These are phyloP conservation scores for Oryza australiensis DNA, from an alignment of 176 grass and related monocot genomes.

Conservation along the genomic window DNA sequence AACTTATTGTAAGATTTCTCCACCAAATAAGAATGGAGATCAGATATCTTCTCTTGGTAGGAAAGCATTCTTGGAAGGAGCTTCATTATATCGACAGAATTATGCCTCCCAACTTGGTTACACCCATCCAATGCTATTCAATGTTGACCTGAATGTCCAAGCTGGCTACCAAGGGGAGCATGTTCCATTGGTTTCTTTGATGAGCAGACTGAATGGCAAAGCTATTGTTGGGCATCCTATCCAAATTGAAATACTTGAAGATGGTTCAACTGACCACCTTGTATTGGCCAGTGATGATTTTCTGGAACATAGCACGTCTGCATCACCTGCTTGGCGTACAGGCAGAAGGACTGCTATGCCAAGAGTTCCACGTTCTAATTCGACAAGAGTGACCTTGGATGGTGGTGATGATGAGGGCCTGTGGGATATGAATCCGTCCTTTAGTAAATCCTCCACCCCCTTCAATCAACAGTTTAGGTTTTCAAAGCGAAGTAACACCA, in stretches of 20 bases:
- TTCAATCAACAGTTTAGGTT: constrained; percentile 23
- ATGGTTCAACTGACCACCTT: constrained; percentile 56
- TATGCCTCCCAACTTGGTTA: constrained; percentile 34
- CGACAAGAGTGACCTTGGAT: constrained; percentile 40
- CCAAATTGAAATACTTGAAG: constrained; percentile 62
- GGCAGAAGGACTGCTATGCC: constrained; percentile 80
- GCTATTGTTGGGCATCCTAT: constrained; percentile 83
- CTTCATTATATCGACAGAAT: constrained; percentile 42
- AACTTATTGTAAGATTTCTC: constrained; percentile 45
- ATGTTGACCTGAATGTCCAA: constrained; percentile 73
- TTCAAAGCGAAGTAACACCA: constrained; percentile 28
- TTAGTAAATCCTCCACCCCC: constrained; percentile 26
- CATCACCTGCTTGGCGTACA: constrained; percentile 64
- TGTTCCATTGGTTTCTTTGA: constrained; percentile 78
- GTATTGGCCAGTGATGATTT: constrained; percentile 38
- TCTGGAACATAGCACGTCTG: constrained; percentile 46
- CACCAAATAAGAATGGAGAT: constrained; percentile 28
- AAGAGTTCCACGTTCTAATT: constrained; percentile 60
- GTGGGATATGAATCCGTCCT: constrained; percentile 29
- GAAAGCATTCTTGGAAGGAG: constrained; percentile 32
- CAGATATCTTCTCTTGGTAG: constrained; percentile 17
- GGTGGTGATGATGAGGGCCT: constrained; percentile 29
- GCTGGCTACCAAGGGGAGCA: constrained; percentile 75
- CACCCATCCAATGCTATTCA: constrained; percentile 40
- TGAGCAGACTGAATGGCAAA: constrained; percentile 84